A percentile compares a stretch with the other conserved stretches of the same genome.
phyloP scores from a whole-genome alignment of 2,329 filamentous ascomycete species.

The Microascus cirrosus region DNA sequence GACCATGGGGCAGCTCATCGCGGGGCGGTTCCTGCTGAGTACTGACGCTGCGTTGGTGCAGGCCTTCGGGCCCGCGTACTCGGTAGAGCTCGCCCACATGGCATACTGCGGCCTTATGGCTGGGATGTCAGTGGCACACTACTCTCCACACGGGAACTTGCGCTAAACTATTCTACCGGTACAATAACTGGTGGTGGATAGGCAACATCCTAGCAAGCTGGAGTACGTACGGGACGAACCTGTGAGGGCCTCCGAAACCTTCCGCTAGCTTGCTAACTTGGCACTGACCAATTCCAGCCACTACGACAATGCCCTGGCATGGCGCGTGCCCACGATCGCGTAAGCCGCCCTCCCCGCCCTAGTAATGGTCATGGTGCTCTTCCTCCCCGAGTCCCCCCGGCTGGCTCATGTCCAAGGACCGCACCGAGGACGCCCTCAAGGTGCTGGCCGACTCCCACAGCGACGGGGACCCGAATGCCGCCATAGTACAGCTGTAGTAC shows the following conservation, averaged over 20 bases:
- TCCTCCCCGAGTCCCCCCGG: conserved; percentile 53
- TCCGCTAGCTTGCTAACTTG: not conserved
- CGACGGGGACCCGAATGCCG: conserved; percentile 44
- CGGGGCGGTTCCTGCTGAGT: conserved; percentile 36
- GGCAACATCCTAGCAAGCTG: conserved; percentile 43
- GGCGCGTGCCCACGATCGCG: conserved; percentile 27
- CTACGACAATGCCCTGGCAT: conserved; percentile 22
- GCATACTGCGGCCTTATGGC: conserved; percentile 20
- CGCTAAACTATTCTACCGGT: too few species aligned
- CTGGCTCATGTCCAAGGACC: conserved; percentile 53
- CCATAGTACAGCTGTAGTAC: conserved; percentile 54
- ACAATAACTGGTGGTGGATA: conserved; percentile 18
- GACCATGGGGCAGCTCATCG: conserved; percentile 32
- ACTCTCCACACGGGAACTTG: too few species aligned
- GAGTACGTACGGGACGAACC: conserved; percentile 31
- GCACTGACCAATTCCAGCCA: conserved; percentile 19
- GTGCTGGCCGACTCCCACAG: conserved; percentile 54
- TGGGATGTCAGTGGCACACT: conserved; percentile 24
- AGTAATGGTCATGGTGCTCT: not conserved
- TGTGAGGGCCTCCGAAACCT: not conserved
- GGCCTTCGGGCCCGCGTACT: conserved; percentile 34
- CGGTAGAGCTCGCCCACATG: conserved; percentile 43
- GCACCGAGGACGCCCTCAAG: conserved; percentile 47
- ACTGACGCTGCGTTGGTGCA: conserved; percentile 39
- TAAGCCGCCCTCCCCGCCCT: not conserved